Evolutionary conservation across 129 eudicot genomes (phyloP).

Genomic region (Saposhnikovia divaricata): DNA sequence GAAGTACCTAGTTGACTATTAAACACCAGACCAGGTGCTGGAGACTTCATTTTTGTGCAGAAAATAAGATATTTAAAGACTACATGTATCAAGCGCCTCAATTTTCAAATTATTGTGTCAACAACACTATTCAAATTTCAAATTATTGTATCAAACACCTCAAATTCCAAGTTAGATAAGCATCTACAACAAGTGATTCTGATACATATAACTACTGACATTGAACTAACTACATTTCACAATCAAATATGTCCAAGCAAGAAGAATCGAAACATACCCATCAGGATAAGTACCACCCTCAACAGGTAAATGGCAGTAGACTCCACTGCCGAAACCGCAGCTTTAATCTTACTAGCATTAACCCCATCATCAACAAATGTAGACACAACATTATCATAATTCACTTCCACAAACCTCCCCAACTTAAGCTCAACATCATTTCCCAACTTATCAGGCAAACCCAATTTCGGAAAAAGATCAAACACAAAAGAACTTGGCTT

Average conservation of each 20-base stretch:
- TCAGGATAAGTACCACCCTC: constrained; percentile 44
- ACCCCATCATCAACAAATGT: constrained; percentile 33
- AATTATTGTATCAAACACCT: no score
- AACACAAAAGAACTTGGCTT: constrained; percentile 43
- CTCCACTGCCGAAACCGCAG: constrained; percentile 17
- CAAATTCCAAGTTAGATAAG: neutral
- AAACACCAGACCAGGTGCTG: neutral
- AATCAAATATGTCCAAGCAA: neutral
- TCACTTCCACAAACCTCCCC: constrained; percentile 41
- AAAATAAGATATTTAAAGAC: neutral
- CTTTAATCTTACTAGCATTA: constrained; percentile 18
- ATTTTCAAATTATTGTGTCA: neutral
- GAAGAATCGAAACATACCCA: constrained; percentile 43
- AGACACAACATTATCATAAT: constrained; percentile 23
- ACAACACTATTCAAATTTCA: neutral
- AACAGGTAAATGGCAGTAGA: constrained; percentile 41
- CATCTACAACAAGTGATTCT: neutral
- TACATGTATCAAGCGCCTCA: neutral
- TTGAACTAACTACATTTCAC: neutral
- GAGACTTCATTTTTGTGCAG: neutral
- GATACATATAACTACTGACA: neutral
- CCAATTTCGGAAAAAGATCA: constrained; percentile 47
- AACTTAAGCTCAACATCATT: constrained; percentile 58
- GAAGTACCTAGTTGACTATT: neutral
- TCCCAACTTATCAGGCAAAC: constrained; percentile 12